Base-by-base conservation (phyloP, 305 asterid genomes). In the Solanum hybrid region DNA sequence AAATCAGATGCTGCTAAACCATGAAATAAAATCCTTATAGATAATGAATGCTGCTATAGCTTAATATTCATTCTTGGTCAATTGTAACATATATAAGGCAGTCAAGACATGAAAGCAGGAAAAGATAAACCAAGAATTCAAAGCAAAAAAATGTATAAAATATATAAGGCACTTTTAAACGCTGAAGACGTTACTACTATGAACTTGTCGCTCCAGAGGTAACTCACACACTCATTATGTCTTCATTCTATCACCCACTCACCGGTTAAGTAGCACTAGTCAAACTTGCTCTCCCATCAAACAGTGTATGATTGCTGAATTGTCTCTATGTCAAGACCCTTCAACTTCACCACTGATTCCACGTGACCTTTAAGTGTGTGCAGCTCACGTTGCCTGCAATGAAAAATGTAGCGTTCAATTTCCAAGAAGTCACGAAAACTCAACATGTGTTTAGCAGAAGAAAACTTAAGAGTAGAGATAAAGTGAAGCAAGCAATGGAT, bases 261-360 rank as follows among this genome's bases (percentile, higher is more conserved):
- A 88, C 90, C 57, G 31, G 64, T 67, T 79, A 82, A 31, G 71
- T 83, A 80, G 89, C 90, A 87, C 40, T 84, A 91, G 37, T 87
- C 86, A 69, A 84, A 34, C 67, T n/a, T 84, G 42, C 89, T 67
- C 73, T 86, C 89, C 86, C 90, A 91, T 96, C 96, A 97, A 82
- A 97, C 99, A 4, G 99, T 97, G 94, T 97, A 97, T 3, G 99
- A 91, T 90, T 97, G 99, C 92, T 97, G 99, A 89, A 97, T 97
- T 4, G 99, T 96, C 71, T 97, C 99, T 51, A 97, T 97, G 89
- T 97, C 99, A 7, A 97, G 98, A 88, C 99, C 99, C 94, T 97
- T 97, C 91, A 96, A 91, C 92, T 96, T 93, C 94, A 97, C 99
- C 90, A 97, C 99, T 4, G 99, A 97, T 89, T 97, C 99, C 3